Conservation (phyloP, 768 basidiomycete species). For the Pleurotus salmoneostramineus region DNA sequence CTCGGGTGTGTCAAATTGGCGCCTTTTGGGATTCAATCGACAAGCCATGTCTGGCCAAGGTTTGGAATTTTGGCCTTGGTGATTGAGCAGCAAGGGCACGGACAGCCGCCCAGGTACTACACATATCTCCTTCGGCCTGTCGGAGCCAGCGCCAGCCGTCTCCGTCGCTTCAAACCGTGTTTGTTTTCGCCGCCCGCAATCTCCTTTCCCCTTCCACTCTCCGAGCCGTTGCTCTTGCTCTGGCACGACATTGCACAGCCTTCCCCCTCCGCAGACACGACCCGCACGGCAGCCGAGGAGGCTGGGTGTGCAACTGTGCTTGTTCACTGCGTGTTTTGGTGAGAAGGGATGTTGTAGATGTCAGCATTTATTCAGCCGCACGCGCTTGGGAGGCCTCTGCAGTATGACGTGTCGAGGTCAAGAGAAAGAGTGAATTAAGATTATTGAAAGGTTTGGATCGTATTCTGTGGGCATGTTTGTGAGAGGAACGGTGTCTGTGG, state of each 20-base stretch:
- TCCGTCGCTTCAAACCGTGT: conserved; percentile 37
- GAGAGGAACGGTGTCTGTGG: too few relatives aligned
- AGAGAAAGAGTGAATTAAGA: background rate
- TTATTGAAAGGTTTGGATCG: conserved; percentile 6
- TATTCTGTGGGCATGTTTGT: too few relatives aligned
- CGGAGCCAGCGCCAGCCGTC: conserved; percentile 21
- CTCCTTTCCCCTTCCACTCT: conserved; percentile 53
- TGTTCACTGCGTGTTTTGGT: conserved; percentile 4
- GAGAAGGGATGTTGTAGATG: background rate
- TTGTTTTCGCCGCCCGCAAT: conserved; percentile 45
- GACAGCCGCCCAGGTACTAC: conserved; percentile 15
- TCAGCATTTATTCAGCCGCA: background rate
- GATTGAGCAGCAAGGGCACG: conserved; percentile 21
- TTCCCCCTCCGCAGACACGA: conserved; percentile 13
- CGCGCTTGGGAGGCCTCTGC: background rate
- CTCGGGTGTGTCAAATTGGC: background rate
- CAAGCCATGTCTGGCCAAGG: conserved; percentile 17
- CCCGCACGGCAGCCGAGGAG: background rate
- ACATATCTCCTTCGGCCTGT: background rate
- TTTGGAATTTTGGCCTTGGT: conserved; percentile 15
- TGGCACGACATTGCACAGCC: conserved; percentile 62
- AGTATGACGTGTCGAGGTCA: background rate
- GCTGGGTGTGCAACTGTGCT: background rate
- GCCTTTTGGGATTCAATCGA: background rate
- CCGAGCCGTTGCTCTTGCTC: conserved; percentile 48